Evolutionary conservation across 352 stramenopile genomes (phyloP).

Genomic region (Phytophthora niederhauseri): DNA sequence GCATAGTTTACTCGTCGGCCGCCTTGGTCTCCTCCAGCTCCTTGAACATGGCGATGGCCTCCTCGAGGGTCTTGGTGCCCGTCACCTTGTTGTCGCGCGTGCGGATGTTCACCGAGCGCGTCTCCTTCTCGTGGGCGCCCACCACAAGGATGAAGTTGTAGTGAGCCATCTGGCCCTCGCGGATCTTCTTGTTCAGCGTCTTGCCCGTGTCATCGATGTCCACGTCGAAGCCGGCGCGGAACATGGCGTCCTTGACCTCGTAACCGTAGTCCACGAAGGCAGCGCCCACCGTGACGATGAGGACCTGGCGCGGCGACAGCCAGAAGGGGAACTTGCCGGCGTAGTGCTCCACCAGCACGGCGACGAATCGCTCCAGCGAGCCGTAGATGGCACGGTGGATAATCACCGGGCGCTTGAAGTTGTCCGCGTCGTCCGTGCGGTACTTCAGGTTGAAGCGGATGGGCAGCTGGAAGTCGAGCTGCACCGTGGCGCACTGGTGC

Average conservation of each 20-base stretch:
- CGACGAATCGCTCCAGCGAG: conserved; percentile 98
- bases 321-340: conserved; percentile 99
- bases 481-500: conserved; percentile 98
- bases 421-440: conserved; percentile 73
- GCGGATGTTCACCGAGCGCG: conserved; percentile 94
- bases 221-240: conserved; percentile 96
- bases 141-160: conserved; percentile 99
- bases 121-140: conserved; percentile 92
- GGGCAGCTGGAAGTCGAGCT: conserved; percentile 99
- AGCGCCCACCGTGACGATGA: conserved; percentile 96
- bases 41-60: conserved; percentile 95
- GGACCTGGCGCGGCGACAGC: conserved; percentile 95
- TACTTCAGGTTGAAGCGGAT: conserved; percentile 98
- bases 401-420: conserved; percentile 95
- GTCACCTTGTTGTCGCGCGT: conserved; percentile 94
- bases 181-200: conserved; percentile 99
- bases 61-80: conserved; percentile 94
- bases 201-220: conserved; percentile 96
- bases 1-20: conserved; percentile 57
- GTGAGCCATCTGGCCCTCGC: conserved; percentile 96
- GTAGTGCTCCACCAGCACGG: conserved; percentile 98
- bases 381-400: conserved; percentile 98
- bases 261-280: conserved; percentile 96
- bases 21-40: conserved; percentile 76
- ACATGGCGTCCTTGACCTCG: conserved; percentile 90